Conservation (phyloP, 768 basidiomycete species). For the Hygrocybe coccinea region DNA sequence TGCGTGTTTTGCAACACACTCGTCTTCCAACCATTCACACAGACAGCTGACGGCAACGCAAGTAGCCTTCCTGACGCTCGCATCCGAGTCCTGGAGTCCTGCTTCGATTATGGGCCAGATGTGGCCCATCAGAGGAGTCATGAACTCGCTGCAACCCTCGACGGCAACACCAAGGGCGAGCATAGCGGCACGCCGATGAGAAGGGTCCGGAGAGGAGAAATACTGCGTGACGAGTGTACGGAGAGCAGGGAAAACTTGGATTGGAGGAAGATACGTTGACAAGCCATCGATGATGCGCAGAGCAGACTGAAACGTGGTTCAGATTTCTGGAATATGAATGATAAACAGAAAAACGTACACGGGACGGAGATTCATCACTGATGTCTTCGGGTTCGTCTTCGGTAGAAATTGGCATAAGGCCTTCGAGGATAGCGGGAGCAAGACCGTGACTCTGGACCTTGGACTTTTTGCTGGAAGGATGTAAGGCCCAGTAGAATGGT, state of each 20-base stretch:
- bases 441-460: constrained; percentile 85
- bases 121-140: constrained; percentile 85
- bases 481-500: constrained; percentile 6
- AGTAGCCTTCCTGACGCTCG: constrained; percentile 88
- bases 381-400: constrained; percentile 91
- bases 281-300: constrained; percentile 93
- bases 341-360: constrained; percentile 47
- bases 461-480: constrained; percentile 76
- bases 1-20: constrained; percentile 77
- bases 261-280: constrained; percentile 86
- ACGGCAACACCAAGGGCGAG: constrained; percentile 93
- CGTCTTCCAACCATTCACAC: constrained; percentile 96
- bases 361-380: constrained; percentile 90
- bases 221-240: constrained; percentile 78
- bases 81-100: constrained; percentile 79
- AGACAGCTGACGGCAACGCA: constrained; percentile 93
- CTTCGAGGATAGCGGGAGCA: constrained; percentile 80
- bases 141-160: constrained; percentile 96
- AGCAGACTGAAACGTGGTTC: constrained; percentile 50
- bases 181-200: constrained; percentile 84
- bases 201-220: constrained; percentile 73
- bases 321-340: not conserved
- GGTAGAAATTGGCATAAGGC: constrained; percentile 88
- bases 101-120: constrained; percentile 94
- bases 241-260: constrained; percentile 93